Conservation (phyloP, 768 basidiomycete species). For the Aureoboletus auriporus region DNA sequence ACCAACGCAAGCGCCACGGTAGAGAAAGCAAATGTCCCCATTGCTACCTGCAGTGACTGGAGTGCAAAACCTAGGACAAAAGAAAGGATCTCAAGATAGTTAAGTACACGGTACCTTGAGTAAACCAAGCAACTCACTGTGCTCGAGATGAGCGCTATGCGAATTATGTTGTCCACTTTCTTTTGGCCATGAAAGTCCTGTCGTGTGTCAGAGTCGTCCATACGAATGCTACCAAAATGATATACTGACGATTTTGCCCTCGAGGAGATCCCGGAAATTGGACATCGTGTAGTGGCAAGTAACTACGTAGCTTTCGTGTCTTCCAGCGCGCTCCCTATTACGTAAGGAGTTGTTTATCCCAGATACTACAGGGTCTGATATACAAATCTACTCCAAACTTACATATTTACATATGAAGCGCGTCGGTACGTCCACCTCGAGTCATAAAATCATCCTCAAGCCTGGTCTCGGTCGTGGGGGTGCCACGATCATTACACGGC, state of each 20-base stretch:
- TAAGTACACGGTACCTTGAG: background rate
- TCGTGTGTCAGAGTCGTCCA: slow-evolving; percentile 2
- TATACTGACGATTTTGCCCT: slow-evolving; percentile 29
- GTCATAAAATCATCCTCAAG: slow-evolving; percentile 39
- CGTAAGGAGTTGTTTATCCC: slow-evolving; percentile 7
- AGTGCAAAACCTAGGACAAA: slow-evolving; percentile 28
- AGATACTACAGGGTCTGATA: no score
- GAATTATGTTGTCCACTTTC: slow-evolving; percentile 21
- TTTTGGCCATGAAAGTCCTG: slow-evolving; percentile 33
- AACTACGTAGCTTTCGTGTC: no score
- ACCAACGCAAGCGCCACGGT: slow-evolving; percentile 22
- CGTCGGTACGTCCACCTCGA: slow-evolving; percentile 14
- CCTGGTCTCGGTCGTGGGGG: slow-evolving; percentile 31
- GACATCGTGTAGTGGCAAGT: slow-evolving; percentile 18
- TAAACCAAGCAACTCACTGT: slow-evolving; percentile 17
- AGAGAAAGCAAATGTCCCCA: slow-evolving; percentile 20
- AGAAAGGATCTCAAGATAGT: slow-evolving; percentile 22
- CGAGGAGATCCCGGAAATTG: slow-evolving; percentile 22
- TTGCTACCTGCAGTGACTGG: slow-evolving; percentile 22
- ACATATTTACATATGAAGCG: slow-evolving; percentile 25
- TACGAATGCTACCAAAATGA: background rate
- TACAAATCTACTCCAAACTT: no score
- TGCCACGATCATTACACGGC: slow-evolving; percentile 23
- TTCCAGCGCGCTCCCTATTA: slow-evolving; percentile 3
- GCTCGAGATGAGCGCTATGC: slow-evolving; percentile 18